These are phyloP conservation scores for Salisapilia sapeloensis DNA, from an alignment of 352 stramenopile species.

Conservation along the genomic window DNA sequence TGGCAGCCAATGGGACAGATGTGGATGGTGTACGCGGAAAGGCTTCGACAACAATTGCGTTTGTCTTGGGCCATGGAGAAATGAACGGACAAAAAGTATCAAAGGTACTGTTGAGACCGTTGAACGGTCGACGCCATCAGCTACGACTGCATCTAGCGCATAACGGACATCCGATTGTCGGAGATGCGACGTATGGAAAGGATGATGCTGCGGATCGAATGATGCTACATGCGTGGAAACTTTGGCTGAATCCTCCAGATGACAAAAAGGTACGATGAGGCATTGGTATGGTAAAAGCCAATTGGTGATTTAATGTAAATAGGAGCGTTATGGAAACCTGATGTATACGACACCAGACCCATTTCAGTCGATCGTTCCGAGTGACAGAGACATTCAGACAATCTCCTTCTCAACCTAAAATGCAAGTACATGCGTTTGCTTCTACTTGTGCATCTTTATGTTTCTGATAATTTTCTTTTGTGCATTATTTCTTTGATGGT, in stretches of 20 bases:
- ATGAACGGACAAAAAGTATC: conserved; percentile 43
- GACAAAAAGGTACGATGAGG: conserved; percentile 13
- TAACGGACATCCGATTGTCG: conserved; percentile 55
- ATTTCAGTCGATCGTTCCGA: conserved; percentile 42
- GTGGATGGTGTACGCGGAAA: conserved; percentile 11
- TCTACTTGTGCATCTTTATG: too few species aligned
- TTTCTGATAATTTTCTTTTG: too few species aligned
- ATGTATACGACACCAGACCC: conserved; percentile 49
- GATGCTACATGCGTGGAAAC: conserved; percentile 73
- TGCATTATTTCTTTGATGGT: too few species aligned
- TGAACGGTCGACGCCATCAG: conserved; percentile 72
- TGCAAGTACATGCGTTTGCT: too few species aligned
- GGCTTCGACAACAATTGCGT: conserved; percentile 51
- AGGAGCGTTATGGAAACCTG: conserved; percentile 38
- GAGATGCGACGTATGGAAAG: conserved; percentile 57
- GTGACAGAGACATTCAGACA: conserved; percentile 31
- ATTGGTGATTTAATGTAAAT: not conserved
- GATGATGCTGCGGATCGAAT: conserved; percentile 53
- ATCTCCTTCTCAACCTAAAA: too few species aligned
- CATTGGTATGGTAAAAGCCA: not conserved
- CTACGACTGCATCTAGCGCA: conserved; percentile 64
- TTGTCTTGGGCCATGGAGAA: conserved; percentile 48
- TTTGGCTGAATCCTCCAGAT: conserved; percentile 37
- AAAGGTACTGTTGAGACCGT: conserved; percentile 63
- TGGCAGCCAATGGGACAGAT: conserved; percentile 14